phyloP scores from a whole-genome alignment of 495 filamentous ascomycete genomes.

The Daldinia bambusicola region DNA sequence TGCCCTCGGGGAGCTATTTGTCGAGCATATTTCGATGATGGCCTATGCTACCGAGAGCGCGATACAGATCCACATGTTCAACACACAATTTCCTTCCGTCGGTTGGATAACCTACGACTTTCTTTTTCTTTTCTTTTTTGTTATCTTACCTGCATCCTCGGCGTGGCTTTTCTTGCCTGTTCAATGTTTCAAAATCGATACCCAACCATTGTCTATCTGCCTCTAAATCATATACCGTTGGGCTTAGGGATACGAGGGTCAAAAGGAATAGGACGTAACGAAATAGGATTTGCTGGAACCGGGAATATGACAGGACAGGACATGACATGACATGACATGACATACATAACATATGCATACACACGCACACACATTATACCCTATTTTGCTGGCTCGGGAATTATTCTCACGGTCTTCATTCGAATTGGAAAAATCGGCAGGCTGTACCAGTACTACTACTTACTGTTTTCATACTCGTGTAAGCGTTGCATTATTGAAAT shows the following conservation, averaged over 20 bases:
- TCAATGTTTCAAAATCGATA: conserved; percentile 40
- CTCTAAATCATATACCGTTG: conserved; percentile 28
- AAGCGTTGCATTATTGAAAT: conserved; percentile 35
- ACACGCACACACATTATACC: conserved; percentile 17
- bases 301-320: conserved; percentile 28
- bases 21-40: conserved; percentile 9
- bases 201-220: conserved; percentile 28
- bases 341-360: too few species aligned
- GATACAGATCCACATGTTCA: conserved; percentile 38
- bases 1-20: conserved; percentile 28
- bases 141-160: conserved; percentile 8
- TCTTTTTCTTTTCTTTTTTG: conserved; percentile 26
- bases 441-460: conserved; percentile 36
- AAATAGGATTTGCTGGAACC: conserved; percentile 27
- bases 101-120: conserved; percentile 33
- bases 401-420: conserved; percentile 11
- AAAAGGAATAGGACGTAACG: conserved; percentile 39
- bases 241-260: conserved; percentile 35
- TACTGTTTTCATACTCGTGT: conserved; percentile 35
- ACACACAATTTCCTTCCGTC: conserved; percentile 32
- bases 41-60: conserved; percentile 30
- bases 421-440: conserved; percentile 32
- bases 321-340: too few species aligned
- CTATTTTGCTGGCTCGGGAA: conserved; percentile 33
- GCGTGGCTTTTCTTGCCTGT: conserved; percentile 31